A percentile compares a stretch with the other conserved stretches of the same genome.
phyloP scores from a whole-genome alignment of 306 rosid genomes.

The Cicer judaicum region DNA sequence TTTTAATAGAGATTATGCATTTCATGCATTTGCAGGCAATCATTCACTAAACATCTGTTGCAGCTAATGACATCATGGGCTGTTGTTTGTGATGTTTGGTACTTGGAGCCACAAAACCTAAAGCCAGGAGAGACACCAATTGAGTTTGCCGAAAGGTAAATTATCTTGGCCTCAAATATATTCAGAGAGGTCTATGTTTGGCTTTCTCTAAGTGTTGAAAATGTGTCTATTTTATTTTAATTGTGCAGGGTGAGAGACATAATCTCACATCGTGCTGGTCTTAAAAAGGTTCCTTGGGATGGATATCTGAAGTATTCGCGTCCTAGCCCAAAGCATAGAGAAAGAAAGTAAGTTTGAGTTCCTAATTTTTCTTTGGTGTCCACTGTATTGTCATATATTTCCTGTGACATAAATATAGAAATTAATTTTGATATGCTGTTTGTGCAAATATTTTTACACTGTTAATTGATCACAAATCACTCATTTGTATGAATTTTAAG shows the following conservation, averaged over 20 bases:
- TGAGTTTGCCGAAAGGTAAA: slow-evolving; percentile 95
- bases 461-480: no score
- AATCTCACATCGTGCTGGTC: slow-evolving; percentile 88
- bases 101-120: slow-evolving; percentile 88
- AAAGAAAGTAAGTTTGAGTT: slow-evolving; percentile 65
- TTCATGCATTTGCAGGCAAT: slow-evolving; percentile 72
- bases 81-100: slow-evolving; percentile 99
- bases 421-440: no score
- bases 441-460: no score
- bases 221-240: slow-evolving; percentile 9
- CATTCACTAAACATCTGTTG: slow-evolving; percentile 91
- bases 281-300: slow-evolving; percentile 96
- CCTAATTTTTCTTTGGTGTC: slow-evolving; percentile 2
- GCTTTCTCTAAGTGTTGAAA: slow-evolving; percentile 18
- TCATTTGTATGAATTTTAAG: no score
- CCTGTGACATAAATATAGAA: not conserved
- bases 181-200: not conserved
- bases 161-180: slow-evolving; percentile 27
- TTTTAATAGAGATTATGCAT: slow-evolving; percentile 1
- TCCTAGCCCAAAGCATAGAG: slow-evolving; percentile 92
- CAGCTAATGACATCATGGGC: slow-evolving; percentile 99
- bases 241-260: slow-evolving; percentile 82
- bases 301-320: slow-evolving; percentile 95
- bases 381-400: not conserved
- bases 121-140: slow-evolving; percentile 93